Evolutionary conservation across 805 yeast species (phyloP), one percentile per base, ranked within the genome.

Genomic region (Torulaspora indica): DNA sequence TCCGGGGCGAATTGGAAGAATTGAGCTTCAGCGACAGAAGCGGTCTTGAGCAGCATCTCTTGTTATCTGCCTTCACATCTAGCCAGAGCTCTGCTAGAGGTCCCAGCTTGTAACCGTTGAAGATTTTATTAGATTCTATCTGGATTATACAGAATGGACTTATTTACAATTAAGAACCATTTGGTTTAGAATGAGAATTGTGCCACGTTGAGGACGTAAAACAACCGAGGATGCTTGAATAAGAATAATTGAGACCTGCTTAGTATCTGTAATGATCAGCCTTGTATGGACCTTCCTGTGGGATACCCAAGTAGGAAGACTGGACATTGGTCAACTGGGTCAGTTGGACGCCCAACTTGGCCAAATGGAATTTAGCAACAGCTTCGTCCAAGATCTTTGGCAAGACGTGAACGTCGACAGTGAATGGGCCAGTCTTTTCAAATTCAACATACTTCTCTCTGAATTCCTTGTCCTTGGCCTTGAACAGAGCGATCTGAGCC

Each of bases 331-430:
- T 69, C 69, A 91, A 82, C 55, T 73, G 72, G 61, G 95, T 77
- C 69, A 91, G 82, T 71, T 78, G 81, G 61, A 82, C 98, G 72
- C 93, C 95, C 68, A 91, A 81, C 77, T 93, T 95, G 69, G 74
- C 87, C 74, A 91, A 83, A 77, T 91, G 98, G 71, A 89, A 84
- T 70, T 85, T 86, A 62, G 98, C 98, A 62, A 91, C 98, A 62
- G 95, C 86, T 82, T 91, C 98, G 73, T 91, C 98, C 74, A 91
- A 81, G 66, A 91, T 81, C 85, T 91, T 91, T 78, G 98, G 98
- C 69, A 91, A 78, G 65, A 85, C 82, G 76, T 91, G 96, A 58
- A 91, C 98, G 71, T 95, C 96, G 57, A 85, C 73, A 56, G 77
- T 79, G 75, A 89, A 93, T 64, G 90, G 84, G 68, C 95, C 96